A percentile compares a stretch with the other conserved stretches of the same genome.
Conservation (phyloP, 2,329 filamentous ascomycete species). For the Sclerotinia spermophila region DNA sequence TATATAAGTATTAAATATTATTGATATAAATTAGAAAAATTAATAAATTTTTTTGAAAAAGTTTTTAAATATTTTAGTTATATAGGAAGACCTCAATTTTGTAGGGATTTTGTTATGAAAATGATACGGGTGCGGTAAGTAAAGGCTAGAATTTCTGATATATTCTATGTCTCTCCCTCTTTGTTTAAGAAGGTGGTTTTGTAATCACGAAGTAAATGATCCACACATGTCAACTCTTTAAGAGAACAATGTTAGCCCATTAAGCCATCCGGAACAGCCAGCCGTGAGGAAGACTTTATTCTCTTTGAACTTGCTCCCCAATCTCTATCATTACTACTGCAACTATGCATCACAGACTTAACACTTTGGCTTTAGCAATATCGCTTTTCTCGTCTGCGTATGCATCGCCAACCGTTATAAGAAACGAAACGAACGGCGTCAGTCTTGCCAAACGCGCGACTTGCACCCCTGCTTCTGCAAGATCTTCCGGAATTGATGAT, state of each 20-base stretch:
- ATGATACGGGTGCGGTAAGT: no score
- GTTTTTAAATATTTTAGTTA: no score
- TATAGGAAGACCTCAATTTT: no score
- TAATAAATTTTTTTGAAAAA: no score
- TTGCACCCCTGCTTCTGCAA: constrained; percentile 28
- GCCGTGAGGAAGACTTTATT: background rate
- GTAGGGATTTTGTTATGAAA: no score
- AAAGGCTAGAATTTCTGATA: no score
- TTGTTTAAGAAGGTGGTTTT: background rate
- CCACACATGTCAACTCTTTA: background rate
- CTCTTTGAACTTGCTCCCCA: background rate
- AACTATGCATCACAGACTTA: background rate
- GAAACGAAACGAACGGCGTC: background rate
- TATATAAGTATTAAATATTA: no score
- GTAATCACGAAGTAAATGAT: background rate
- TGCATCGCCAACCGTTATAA: background rate
- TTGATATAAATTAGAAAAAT: no score
- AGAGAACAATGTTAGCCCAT: background rate
- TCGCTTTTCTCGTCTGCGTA: background rate
- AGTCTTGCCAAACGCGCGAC: constrained; percentile 26
- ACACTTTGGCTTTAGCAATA: background rate
- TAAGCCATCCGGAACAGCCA: background rate
- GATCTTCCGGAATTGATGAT: constrained; percentile 39
- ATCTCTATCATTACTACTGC: background rate
- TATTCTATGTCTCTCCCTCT: no score